Conservation (phyloP, 208 protist genomes). For the Leishmania mexicana region DNA sequence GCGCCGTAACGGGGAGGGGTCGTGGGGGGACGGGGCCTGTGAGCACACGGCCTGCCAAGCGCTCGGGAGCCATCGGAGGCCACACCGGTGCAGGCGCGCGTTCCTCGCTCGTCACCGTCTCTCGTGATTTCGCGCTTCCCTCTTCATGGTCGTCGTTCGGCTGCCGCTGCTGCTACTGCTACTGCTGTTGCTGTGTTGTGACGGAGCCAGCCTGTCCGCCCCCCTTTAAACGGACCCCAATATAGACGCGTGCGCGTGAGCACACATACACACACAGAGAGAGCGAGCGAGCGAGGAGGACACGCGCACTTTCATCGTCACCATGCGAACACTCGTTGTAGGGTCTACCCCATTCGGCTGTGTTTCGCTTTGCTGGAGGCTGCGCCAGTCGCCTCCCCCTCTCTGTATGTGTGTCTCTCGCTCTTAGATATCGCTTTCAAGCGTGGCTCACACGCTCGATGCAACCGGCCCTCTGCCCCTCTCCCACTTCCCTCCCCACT, state of each 20-base stretch:
- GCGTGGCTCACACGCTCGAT: too few relatives aligned
- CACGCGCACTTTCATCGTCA: too few relatives aligned
- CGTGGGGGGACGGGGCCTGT: background rate
- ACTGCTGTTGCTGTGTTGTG: background rate
- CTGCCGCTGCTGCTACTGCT: too few relatives aligned
- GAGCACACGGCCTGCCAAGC: background rate
- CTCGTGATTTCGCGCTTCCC: background rate
- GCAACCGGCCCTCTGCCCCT: background rate
- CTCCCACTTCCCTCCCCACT: background rate
- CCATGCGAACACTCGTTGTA: too few relatives aligned
- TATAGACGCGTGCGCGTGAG: background rate
- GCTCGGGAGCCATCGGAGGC: background rate
- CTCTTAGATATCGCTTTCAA: background rate
- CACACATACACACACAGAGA: background rate
- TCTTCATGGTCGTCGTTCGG: background rate
- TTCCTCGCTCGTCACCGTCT: too few relatives aligned
- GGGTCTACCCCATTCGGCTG: background rate
- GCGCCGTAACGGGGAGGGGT: background rate
- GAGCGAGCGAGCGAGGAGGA: background rate
- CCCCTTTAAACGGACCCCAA: background rate
- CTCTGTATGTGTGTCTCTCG: background rate
- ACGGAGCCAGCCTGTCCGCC: background rate
- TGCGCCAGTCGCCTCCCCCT: background rate
- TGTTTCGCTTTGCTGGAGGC: background rate
- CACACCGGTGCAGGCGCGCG: background rate